Base-by-base conservation (phyloP, 306 rosid genomes). In the Corylus heterophylla region DNA sequence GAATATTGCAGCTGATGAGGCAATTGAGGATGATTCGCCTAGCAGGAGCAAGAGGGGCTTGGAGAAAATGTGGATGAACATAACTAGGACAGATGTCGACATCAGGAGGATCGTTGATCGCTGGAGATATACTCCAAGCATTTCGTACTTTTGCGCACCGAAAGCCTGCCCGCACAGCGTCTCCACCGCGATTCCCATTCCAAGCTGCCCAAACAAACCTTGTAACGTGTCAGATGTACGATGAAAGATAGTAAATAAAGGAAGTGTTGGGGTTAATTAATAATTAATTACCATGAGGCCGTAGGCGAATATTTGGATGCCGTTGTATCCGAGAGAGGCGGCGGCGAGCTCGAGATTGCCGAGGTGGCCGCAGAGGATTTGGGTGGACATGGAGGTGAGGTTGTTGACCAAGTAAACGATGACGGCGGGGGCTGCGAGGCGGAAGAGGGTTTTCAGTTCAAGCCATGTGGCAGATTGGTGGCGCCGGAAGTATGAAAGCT, bases 121-220 rank as follows among this genome's bases (percentile, higher is more conserved):
- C 27, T 87, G 90, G 48, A 89, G 61, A 75, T 87, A 87, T 49
- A 87, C 22, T 12, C 90, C 88, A 8, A 85, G 74, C 92, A 89
- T 85, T 0, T 85, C 86, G 27, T 45, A 81, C 64, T 62, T 87
- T 29, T 71, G 82, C 8, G 90, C 93, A 7, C 93, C 93, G 49
- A 76, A 89, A 10, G 93, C 93, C 77, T 89, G 93, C 0, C 93
- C 93, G n/a, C 93, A 89, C 2, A 89, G 84, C 3, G 93, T 89
- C 66, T 89, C 93, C 44, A 87, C 90, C 0, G 90, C 92, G 44
- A 90, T 89, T 27, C 90, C 92, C 92, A 87, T 89, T 13, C 92
- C 92, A n/a, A 89, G 83, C 92, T 86, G 74, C 31, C 48, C 29
- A 17, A 62, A 39, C 2, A 49, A 37, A 4, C 12, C 27, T 8